Evolutionary conservation across 306 rosid species (phyloP).

Genomic region (Gastrolobium villosum): DNA sequence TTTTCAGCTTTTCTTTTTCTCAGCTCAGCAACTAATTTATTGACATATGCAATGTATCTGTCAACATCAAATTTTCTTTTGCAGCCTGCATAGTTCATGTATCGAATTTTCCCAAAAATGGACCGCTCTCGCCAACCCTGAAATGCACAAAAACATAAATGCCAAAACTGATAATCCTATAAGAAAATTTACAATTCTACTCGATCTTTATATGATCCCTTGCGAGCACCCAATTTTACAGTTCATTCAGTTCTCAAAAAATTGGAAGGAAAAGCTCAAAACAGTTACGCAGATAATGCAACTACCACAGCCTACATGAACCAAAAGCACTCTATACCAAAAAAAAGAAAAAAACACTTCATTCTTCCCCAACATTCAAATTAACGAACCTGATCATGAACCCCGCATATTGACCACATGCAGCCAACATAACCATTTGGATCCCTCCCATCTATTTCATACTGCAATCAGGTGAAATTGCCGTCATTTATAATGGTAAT

Average conservation of each 20-base stretch:
- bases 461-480: slow-evolving; percentile 63
- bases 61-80: slow-evolving; percentile 94
- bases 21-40: slow-evolving; percentile 61
- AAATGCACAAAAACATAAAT: slow-evolving; percentile 21
- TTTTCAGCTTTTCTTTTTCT: slow-evolving; percentile 76
- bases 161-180: neutral
- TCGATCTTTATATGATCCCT: neutral
- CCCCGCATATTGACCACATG: slow-evolving; percentile 97
- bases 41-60: slow-evolving; percentile 71
- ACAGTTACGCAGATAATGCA: neutral
- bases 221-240: slow-evolving; percentile 18
- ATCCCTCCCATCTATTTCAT: slow-evolving; percentile 94
- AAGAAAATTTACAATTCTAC: slow-evolving; percentile 11
- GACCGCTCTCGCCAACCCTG: slow-evolving; percentile 96
- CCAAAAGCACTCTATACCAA: slow-evolving; percentile 2
- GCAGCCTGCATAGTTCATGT: slow-evolving; percentile 94
- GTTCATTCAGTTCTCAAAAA: neutral
- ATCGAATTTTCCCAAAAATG: slow-evolving; percentile 87
- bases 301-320: neutral
- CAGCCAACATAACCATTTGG: slow-evolving; percentile 93
- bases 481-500: slow-evolving; percentile 19
- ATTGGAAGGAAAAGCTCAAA: slow-evolving; percentile 5
- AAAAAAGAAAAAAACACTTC: neutral
- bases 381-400: slow-evolving; percentile 88
- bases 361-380: slow-evolving; percentile 21